Percentiles rank a stretch among this genome's conserved stretches.
These are phyloP conservation scores for Starmerella davenportii DNA, from an alignment of 805 yeast species.

Conservation along the genomic window DNA sequence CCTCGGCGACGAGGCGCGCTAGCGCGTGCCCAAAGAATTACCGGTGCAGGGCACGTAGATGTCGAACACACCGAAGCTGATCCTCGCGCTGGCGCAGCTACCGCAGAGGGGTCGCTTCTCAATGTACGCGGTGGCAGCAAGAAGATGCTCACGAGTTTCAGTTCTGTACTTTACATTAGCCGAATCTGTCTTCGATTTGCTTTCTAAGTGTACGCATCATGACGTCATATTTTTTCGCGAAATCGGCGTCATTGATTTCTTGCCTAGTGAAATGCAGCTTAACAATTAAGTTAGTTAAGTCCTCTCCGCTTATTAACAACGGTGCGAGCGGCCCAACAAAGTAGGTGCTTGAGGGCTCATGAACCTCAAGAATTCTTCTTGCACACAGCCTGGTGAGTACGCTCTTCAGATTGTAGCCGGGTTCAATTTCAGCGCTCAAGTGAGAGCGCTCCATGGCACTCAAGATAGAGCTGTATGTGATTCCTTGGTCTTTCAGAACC, in stretches of 20 bases:
- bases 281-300: background rate
- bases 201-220: background rate
- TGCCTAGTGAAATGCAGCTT: slow-evolving; percentile 2
- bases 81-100: slow-evolving; percentile 35
- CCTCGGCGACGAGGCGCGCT: slow-evolving; percentile 75
- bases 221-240: background rate
- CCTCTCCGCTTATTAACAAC: background rate
- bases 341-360: background rate
- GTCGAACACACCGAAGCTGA: slow-evolving; percentile 90
- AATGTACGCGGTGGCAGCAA: no score
- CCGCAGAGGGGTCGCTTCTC: no score
- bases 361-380: background rate
- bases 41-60: slow-evolving; percentile 71
- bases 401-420: background rate
- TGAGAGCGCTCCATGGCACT: background rate
- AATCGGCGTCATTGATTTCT: background rate
- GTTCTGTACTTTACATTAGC: no score
- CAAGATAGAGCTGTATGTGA: background rate
- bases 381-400: background rate
- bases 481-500: slow-evolving; percentile 2
- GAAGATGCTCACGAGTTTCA: no score
- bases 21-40: slow-evolving; percentile 70
- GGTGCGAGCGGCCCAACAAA: slow-evolving; percentile 5
- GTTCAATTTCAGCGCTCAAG: background rate
- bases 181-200: slow-evolving; percentile 4